These are phyloP conservation scores for Peronospora tabacina DNA, from an alignment of 352 stramenopile genomes.

Conservation along the genomic window DNA sequence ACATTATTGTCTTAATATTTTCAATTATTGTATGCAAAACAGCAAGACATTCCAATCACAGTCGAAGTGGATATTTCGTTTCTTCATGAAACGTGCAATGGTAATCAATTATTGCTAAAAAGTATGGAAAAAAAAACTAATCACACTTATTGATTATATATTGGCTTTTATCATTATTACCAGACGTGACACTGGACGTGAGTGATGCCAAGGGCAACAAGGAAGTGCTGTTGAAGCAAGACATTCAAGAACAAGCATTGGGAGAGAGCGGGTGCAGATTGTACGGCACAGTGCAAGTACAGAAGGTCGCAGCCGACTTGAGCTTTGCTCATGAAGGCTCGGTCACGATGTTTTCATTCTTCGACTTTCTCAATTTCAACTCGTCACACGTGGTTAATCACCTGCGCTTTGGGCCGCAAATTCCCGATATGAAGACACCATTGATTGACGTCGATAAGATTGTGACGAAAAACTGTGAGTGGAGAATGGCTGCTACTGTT, in stretches of 20 bases:
- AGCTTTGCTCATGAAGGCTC: constrained; percentile 82
- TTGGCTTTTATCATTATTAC: neutral
- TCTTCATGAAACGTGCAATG: constrained; percentile 67
- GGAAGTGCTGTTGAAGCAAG: constrained; percentile 62
- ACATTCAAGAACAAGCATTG: constrained; percentile 52
- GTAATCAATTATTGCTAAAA: constrained; percentile 18
- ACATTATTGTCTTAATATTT: neutral
- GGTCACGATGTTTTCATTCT: constrained; percentile 81
- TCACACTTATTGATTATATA: no score
- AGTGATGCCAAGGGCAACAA: constrained; percentile 83
- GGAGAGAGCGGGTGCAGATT: constrained; percentile 73
- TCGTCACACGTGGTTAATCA: constrained; percentile 77
- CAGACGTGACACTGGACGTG: constrained; percentile 78
- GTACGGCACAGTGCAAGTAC: constrained; percentile 52
- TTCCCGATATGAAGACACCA: constrained; percentile 82
- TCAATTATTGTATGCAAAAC: constrained; percentile 19
- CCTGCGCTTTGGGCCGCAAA: constrained; percentile 66
- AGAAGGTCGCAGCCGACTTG: constrained; percentile 79
- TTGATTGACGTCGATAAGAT: constrained; percentile 82
- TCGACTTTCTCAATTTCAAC: constrained; percentile 87
- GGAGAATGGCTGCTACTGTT: neutral
- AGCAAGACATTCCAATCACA: constrained; percentile 78
- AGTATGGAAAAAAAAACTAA: no score
- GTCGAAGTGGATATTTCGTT: constrained; percentile 80
- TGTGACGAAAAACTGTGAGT: constrained; percentile 65